Percentiles rank a stretch among this genome's conserved stretches.
These are phyloP conservation scores for Coemansia sp. DNA, from an alignment of 192 early-diverging fungal species.

Conservation along the genomic window DNA sequence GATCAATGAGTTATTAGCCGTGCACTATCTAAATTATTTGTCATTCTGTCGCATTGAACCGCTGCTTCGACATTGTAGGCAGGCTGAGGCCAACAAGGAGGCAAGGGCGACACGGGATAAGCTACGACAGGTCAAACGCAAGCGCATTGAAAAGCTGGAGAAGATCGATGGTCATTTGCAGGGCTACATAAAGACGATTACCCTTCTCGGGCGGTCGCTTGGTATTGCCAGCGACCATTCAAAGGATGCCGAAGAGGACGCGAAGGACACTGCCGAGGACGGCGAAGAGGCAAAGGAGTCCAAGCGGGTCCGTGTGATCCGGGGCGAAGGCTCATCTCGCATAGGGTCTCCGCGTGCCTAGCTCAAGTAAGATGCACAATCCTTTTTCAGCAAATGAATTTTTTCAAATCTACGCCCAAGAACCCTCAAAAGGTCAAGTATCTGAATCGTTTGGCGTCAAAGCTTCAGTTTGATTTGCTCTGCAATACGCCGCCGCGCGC, in stretches of 20 bases:
- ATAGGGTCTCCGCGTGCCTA: constrained; percentile 34
- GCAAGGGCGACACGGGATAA: constrained; percentile 32
- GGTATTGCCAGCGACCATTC: constrained; percentile 4
- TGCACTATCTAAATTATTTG: not conserved
- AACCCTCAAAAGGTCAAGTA: not conserved
- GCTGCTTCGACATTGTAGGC: constrained; percentile 7
- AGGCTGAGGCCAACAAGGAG: constrained; percentile 16
- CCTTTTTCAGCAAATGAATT: not conserved
- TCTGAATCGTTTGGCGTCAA: not conserved
- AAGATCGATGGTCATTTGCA: constrained; percentile 41
- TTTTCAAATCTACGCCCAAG: not conserved
- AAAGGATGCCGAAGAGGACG: constrained; percentile 8
- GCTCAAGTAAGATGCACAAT: not conserved
- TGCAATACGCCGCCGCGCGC: constrained; percentile 37
- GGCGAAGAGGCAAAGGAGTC: constrained; percentile 20
- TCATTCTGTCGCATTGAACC: not conserved
- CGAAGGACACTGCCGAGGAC: constrained; percentile 11
- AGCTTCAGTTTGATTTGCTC: constrained; percentile 51
- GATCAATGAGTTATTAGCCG: not conserved
- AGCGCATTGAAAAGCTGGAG: constrained; percentile 43
- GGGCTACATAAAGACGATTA: constrained; percentile 33
- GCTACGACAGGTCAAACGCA: constrained; percentile 36
- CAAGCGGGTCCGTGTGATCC: constrained; percentile 23
- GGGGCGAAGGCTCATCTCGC: constrained; percentile 26
- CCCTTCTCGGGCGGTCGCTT: constrained; percentile 26